A percentile compares a stretch with the other conserved stretches of the same genome.
phyloP scores from a whole-genome alignment of 164 flowering plant genomes.

The Aristolochia fimbriata region DNA sequence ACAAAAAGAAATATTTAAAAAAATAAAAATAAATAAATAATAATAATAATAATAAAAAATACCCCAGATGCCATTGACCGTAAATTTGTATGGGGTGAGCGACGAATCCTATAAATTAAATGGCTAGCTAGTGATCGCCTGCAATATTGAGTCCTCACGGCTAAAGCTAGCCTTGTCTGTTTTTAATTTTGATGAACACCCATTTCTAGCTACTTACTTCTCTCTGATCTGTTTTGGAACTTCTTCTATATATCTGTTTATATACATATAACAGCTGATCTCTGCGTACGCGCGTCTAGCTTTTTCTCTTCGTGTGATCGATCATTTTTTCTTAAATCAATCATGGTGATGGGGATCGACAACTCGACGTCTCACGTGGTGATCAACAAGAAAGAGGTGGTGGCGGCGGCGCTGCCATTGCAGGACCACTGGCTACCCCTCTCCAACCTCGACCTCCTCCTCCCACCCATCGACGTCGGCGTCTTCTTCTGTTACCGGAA shows the following conservation, averaged over 20 bases:
- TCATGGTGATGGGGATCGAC: background rate
- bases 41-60: too few relatives aligned
- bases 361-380: constrained; percentile 15
- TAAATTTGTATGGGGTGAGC: background rate
- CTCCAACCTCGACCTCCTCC: constrained; percentile 39
- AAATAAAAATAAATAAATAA: too few relatives aligned
- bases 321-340: background rate
- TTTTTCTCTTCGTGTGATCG: background rate
- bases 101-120: background rate
- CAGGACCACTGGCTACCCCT: constrained; percentile 35
- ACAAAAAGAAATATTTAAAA: too few relatives aligned
- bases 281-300: background rate
- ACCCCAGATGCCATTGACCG: background rate
- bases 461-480: constrained; percentile 33
- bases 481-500: constrained; percentile 35
- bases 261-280: background rate
- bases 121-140: background rate
- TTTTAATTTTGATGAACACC: too few relatives aligned
- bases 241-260: too few relatives aligned
- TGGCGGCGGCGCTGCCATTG: constrained; percentile 27
- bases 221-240: too few relatives aligned
- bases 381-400: constrained; percentile 16
- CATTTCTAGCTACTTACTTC: too few relatives aligned
- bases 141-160: too few relatives aligned
- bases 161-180: too few relatives aligned